These are phyloP conservation scores for Metschnikowia koreensis DNA, from an alignment of 805 yeast species.

Conservation along the genomic window DNA sequence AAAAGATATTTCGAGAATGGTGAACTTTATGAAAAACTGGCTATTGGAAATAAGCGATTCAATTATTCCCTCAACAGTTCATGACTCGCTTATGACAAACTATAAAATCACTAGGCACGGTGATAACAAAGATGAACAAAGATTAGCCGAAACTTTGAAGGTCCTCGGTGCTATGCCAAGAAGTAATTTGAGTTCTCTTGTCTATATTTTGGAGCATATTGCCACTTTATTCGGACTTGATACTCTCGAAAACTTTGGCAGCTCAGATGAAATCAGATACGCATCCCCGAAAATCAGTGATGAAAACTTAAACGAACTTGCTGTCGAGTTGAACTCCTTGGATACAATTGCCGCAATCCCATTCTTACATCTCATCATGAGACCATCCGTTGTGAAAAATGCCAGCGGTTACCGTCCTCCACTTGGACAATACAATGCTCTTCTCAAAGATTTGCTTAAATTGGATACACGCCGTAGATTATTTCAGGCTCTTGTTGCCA, in stretches of 20 bases:
- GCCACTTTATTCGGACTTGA: constrained; percentile 23
- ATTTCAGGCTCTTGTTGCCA: constrained; percentile 6
- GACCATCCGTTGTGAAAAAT: constrained; percentile 39
- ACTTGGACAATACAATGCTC: constrained; percentile 22
- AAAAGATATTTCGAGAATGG: constrained; percentile 11
- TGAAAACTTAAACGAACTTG: constrained; percentile 7
- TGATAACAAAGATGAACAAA: constrained; percentile 6
- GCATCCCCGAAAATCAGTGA: constrained; percentile 3
- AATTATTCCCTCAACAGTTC: constrained; percentile 40
- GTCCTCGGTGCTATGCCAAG: constrained; percentile 35
- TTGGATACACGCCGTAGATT: constrained; percentile 21
- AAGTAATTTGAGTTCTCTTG: constrained; percentile 37
- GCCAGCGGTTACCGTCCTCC: constrained; percentile 43
- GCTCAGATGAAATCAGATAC: constrained; percentile 24
- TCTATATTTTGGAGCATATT: constrained; percentile 37
- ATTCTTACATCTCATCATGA: constrained; percentile 38
- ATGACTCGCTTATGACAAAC: constrained; percentile 28
- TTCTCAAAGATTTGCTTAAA: constrained; percentile 30
- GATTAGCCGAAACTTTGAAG: constrained; percentile 21
- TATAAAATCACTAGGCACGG: constrained; percentile 16
- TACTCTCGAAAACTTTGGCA: constrained; percentile 24
- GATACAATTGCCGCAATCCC: constrained; percentile 38
- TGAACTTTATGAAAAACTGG: constrained; percentile 41
- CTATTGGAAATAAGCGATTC: constrained; percentile 41
- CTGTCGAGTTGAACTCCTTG: constrained; percentile 31